Percentiles rank a stretch among this genome's conserved stretches.
phyloP scores from a whole-genome alignment of 2,329 filamentous ascomycete genomes.

The Paecilomyces fulvus region DNA sequence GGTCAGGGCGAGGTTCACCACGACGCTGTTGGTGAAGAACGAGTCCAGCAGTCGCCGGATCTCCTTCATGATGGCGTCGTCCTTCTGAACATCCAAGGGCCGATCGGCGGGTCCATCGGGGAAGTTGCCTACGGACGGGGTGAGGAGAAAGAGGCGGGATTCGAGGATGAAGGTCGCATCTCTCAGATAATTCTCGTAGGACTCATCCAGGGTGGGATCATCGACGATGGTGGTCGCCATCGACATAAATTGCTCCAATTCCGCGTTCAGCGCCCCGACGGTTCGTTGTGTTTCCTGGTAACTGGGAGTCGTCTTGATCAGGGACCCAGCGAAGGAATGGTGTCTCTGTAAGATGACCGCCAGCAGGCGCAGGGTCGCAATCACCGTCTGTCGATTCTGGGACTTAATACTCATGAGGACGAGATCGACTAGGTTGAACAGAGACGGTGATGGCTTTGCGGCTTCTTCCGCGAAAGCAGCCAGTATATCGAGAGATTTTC shows the following conservation, averaged over 20 bases:
- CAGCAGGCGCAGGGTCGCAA: slow-evolving; percentile 78
- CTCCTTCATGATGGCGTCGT: slow-evolving; percentile 48
- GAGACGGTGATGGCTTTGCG: slow-evolving; percentile 67
- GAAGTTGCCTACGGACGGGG: slow-evolving; percentile 18
- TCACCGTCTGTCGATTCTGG: slow-evolving; percentile 76
- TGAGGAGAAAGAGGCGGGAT: slow-evolving; percentile 25
- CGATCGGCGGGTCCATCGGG: slow-evolving; percentile 48
- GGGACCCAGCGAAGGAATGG: slow-evolving; percentile 66
- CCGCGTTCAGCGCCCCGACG: slow-evolving; percentile 32
- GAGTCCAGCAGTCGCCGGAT: slow-evolving; percentile 56
- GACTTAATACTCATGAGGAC: slow-evolving; percentile 79
- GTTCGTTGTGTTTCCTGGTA: slow-evolving; percentile 22
- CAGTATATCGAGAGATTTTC: slow-evolving; percentile 82
- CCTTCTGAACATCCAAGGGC: slow-evolving; percentile 56
- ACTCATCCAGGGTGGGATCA: slow-evolving; percentile 30
- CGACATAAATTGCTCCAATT: slow-evolving; percentile 29
- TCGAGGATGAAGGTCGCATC: slow-evolving; percentile 46
- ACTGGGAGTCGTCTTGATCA: slow-evolving; percentile 51
- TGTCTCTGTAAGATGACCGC: slow-evolving; percentile 81
- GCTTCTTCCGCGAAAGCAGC: slow-evolving; percentile 68
- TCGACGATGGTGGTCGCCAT: slow-evolving; percentile 30
- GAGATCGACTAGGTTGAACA: slow-evolving; percentile 91
- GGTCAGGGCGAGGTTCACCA: slow-evolving; percentile 82
- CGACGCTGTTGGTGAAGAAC: slow-evolving; percentile 85
- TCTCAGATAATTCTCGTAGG: slow-evolving; percentile 36